Conservation (phyloP, 306 rosid species). For the Pyrus betulifolia region DNA sequence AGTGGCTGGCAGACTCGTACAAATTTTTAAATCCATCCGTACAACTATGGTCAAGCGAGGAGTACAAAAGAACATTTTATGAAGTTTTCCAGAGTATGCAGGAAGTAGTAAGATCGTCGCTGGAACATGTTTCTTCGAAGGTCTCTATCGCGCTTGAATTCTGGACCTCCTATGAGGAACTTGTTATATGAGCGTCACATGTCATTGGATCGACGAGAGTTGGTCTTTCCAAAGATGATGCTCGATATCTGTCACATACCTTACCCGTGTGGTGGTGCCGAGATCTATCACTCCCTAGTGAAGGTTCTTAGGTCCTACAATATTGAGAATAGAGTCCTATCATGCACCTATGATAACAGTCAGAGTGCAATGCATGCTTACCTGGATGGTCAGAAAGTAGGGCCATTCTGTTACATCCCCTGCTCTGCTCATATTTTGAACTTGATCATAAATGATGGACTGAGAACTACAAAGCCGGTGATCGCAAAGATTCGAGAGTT, state of each 20-base stretch:
- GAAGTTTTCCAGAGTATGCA: slow-evolving; percentile 83
- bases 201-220: slow-evolving; percentile 88
- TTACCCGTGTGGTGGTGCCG: slow-evolving; percentile 67
- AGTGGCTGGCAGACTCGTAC: slow-evolving; percentile 74
- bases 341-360: slow-evolving; percentile 94
- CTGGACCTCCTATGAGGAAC: slow-evolving; percentile 85
- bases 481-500: slow-evolving; percentile 80
- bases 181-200: slow-evolving; percentile 78
- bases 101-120: slow-evolving; percentile 64
- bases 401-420: slow-evolving; percentile 84
- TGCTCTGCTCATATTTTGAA: slow-evolving; percentile 85
- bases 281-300: slow-evolving; percentile 56
- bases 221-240: slow-evolving; percentile 82
- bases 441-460: slow-evolving; percentile 80
- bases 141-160: slow-evolving; percentile 80
- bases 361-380: slow-evolving; percentile 46
- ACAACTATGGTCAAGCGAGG: slow-evolving; percentile 65
- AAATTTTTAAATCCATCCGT: slow-evolving; percentile 49
- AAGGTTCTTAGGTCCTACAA: slow-evolving; percentile 73
- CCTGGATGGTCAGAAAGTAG: slow-evolving; percentile 66
- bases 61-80: slow-evolving; percentile 51
- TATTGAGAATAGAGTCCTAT: slow-evolving; percentile 68
- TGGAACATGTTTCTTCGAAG: slow-evolving; percentile 72
- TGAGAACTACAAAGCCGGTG: slow-evolving; percentile 53
- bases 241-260: slow-evolving; percentile 82